Percentiles rank a stretch among this genome's conserved stretches.
These are phyloP conservation scores for Mucor circinelloides DNA, from an alignment of 371 early-diverging fungal genomes.

Conservation along the genomic window DNA sequence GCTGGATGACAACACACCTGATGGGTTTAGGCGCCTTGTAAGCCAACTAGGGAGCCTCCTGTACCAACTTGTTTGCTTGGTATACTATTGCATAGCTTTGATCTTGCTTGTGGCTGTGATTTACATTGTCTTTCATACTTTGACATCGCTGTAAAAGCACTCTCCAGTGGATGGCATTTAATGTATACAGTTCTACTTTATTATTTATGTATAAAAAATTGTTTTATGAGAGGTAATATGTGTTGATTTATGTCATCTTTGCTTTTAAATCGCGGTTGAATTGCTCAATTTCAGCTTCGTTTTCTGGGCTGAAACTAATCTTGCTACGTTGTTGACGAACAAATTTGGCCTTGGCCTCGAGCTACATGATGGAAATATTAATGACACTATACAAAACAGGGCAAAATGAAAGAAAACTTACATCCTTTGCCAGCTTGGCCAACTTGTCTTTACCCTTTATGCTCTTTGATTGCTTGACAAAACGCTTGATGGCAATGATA, in stretches of 20 bases:
- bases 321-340: conserved; percentile 62
- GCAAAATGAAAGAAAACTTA: conserved; percentile 13
- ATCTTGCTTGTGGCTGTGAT: neutral
- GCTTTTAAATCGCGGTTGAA: conserved; percentile 44
- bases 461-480: conserved; percentile 62
- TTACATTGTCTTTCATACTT: neutral
- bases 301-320: conserved; percentile 71
- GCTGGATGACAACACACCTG: neutral
- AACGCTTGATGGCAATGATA: conserved; percentile 67
- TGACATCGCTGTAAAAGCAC: neutral
- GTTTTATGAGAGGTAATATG: neutral
- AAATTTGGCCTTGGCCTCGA: conserved; percentile 70
- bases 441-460: conserved; percentile 76
- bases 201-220: neutral
- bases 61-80: neutral
- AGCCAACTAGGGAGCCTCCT: neutral
- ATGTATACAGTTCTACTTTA: conserved; percentile 1
- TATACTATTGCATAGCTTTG: neutral
- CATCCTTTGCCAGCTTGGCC: conserved; percentile 76
- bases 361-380: conserved; percentile 19
- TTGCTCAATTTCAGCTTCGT: conserved; percentile 52
- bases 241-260: conserved; percentile 16
- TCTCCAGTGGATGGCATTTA: neutral
- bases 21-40: neutral
- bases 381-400: neutral